Evolutionary conservation across 495 filamentous ascomycete genomes (phyloP).

Genomic region (Sporormia fimetaria): DNA sequence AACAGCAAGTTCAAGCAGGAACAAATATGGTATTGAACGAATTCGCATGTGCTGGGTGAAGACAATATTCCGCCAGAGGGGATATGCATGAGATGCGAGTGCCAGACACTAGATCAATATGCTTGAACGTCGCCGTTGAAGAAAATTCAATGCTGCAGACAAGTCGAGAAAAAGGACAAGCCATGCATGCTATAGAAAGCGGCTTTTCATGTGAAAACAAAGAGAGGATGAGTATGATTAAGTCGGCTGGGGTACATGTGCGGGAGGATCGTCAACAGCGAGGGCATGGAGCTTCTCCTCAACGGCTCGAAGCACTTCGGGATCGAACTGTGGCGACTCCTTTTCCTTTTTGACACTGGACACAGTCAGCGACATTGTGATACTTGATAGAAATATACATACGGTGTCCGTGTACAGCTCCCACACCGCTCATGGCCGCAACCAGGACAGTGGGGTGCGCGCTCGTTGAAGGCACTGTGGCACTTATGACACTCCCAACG

Average conservation of each 20-base stretch:
- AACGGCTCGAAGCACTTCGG: conserved; percentile 50
- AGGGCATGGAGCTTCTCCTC: conserved; percentile 40
- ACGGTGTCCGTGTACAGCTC: conserved; percentile 42
- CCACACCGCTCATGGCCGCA: conserved; percentile 25
- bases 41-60: too few relatives aligned
- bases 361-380: conserved; percentile 1
- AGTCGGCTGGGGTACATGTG: not conserved
- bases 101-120: too few relatives aligned
- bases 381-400: conserved; percentile 24
- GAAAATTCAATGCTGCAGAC: too few relatives aligned
- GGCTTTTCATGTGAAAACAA: conserved; percentile 2
- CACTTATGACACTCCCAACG: conserved; percentile 24
- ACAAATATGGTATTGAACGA: too few relatives aligned
- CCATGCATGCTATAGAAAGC: too few relatives aligned
- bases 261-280: conserved; percentile 1
- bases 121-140: too few relatives aligned
- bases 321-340: conserved; percentile 44
- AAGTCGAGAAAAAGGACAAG: too few relatives aligned
- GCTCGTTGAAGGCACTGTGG: conserved; percentile 17
- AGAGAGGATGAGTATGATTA: not conserved
- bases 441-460: conserved; percentile 11
- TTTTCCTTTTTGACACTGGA: conserved; percentile 45
- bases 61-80: too few relatives aligned
- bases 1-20: too few relatives aligned
- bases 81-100: too few relatives aligned